Evolutionary conservation across 768 basidiomycete species (phyloP), one percentile per base, ranked within the genome.

Genomic region (Termitomyces sp.): DNA sequence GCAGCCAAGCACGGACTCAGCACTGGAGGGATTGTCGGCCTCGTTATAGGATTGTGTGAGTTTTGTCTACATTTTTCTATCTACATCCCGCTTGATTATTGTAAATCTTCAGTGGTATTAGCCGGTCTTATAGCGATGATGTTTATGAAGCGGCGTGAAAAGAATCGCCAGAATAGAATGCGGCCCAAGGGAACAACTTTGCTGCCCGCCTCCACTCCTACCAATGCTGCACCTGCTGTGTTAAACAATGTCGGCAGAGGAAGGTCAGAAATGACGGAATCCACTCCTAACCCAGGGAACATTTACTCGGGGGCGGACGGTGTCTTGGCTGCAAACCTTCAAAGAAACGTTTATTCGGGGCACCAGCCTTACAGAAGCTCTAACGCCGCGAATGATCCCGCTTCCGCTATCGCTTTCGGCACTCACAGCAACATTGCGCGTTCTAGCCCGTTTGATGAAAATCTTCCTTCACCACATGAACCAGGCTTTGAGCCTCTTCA

Each of bases 331-430:
- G 27, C 18, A n/a, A 47, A 55, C 34, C 27, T 20, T 33, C 54
- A 6, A 45, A 33, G 2, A 45, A 24, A 55, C 42, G 22, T 2
- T 44, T 3, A 12, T 34, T 24, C 22, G 44, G 60, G 48, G n/a
- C 27, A 61, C 39, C 59, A 61, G 30, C 37, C 57, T 42, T 58
- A 59, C 42, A 41, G 45, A 27, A 50, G 36, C 34, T 37, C 30
- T 54, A 54, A 61, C 6, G 4, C n/a, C 41, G n/a, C 41, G n/a
- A 42, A 20, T 42, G 41, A 20, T 42, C 41, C 41, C n/a, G 41
- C 41, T 27, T n/a, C 58, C 54, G 27, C 11, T 39, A 6, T 15
- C 18, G 27, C n/a, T n/a, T n/a, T n/a, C 24, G 27, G 8, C 18
- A 53, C 52, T 15, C 27, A 31, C 18, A 20, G 3, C 18, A 6